phyloP scores from a whole-genome alignment of 139 green algal species.

The Picochlorum sp. region DNA sequence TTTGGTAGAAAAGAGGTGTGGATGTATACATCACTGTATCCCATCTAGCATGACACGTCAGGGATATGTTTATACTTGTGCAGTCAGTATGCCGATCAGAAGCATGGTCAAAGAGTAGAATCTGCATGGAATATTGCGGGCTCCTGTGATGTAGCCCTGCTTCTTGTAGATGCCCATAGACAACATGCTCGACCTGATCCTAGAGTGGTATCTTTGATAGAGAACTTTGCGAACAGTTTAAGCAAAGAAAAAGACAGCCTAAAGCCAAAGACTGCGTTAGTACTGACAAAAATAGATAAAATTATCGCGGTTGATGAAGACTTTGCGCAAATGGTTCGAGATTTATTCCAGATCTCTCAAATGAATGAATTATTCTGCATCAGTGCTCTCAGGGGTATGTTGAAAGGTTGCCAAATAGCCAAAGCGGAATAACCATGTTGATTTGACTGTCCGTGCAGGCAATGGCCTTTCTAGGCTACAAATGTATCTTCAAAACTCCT shows the following conservation, averaged over 20 bases:
- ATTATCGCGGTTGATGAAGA: neutral
- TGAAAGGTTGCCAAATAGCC: constrained; percentile 6
- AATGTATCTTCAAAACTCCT: too few species aligned
- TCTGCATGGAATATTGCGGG: constrained; percentile 48
- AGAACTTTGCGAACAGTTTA: neutral
- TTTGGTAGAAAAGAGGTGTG: constrained; percentile 36
- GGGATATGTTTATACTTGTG: neutral
- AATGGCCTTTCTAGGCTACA: constrained; percentile 17
- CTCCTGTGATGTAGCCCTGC: constrained; percentile 51
- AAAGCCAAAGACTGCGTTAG: constrained; percentile 20
- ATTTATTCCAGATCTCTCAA: neutral
- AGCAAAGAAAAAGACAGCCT: neutral
- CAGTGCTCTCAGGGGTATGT: constrained; percentile 20
- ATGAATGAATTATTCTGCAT: constrained; percentile 28
- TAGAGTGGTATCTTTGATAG: constrained; percentile 23
- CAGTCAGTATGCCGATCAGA: constrained; percentile 4
- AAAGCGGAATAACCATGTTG: constrained; percentile 11
- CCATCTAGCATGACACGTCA: neutral
- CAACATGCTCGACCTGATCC: constrained; percentile 42
- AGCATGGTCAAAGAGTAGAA: constrained; percentile 36
- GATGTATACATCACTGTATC: constrained; percentile 2
- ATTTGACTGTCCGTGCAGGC: constrained; percentile 22
- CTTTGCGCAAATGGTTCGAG: constrained; percentile 13
- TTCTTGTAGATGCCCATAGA: constrained; percentile 55
- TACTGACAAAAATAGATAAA: constrained; percentile 51